Percentiles rank a stretch among this genome's conserved stretches.
Evolutionary conservation across 2,329 filamentous ascomycete species (phyloP).

Genomic region (Drechslerella coelobrocha): DNA sequence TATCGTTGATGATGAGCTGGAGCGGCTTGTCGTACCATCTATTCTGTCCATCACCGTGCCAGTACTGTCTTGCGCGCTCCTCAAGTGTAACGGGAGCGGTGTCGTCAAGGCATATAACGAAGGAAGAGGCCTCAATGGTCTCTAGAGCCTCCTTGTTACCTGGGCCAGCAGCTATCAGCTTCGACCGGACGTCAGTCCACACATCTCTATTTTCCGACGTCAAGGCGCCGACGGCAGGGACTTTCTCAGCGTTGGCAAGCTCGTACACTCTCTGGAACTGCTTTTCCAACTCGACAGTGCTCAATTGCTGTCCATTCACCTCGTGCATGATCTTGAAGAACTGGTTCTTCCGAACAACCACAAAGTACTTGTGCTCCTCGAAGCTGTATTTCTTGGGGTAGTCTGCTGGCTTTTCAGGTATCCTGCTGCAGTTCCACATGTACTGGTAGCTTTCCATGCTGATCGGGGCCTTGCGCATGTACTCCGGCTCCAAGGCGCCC

Average conservation of each 20-base stretch:
- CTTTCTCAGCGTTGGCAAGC: constrained; percentile 66
- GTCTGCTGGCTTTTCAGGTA: constrained; percentile 82
- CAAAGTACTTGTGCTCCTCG: constrained; percentile 80
- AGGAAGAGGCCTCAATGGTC: constrained; percentile 85
- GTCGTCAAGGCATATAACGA: constrained; percentile 92
- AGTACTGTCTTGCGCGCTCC: constrained; percentile 94
- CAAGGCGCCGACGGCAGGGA: constrained; percentile 78
- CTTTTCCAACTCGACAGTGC: constrained; percentile 83
- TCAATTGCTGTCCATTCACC: constrained; percentile 82
- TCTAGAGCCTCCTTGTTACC: constrained; percentile 79
- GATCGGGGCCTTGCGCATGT: constrained; percentile 96
- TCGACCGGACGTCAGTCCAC: constrained; percentile 73
- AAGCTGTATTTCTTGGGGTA: constrained; percentile 80
- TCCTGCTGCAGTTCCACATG: constrained; percentile 96
- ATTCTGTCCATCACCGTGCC: constrained; percentile 96
- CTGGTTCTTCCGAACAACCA: constrained; percentile 92
- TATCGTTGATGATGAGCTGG: constrained; percentile 98
- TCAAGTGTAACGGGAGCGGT: constrained; percentile 89
- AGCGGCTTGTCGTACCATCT: constrained; percentile 98
- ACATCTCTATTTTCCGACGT: constrained; percentile 93
- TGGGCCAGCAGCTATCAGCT: constrained; percentile 75
- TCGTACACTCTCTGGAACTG: constrained; percentile 88
- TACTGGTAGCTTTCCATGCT: constrained; percentile 98
- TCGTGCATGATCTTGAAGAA: constrained; percentile 92
- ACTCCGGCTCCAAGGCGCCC: constrained; percentile 88